Evolutionary conservation across 169 alveolate species (phyloP).

Genomic region (Cryptosporidium xiaoi): DNA sequence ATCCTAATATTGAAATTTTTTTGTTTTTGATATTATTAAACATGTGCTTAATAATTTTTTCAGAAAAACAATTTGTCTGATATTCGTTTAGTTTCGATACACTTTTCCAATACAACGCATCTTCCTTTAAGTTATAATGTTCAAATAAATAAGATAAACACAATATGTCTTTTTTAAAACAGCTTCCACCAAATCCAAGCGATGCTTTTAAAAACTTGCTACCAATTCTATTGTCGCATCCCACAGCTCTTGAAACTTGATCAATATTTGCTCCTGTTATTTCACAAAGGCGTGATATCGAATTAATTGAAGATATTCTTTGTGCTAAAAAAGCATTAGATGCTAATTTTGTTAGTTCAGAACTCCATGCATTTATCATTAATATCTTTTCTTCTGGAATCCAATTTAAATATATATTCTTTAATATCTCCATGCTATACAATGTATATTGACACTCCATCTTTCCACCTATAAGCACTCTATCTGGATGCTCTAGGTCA

Average conservation of each 20-base stretch:
- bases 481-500: slow-evolving; percentile 85
- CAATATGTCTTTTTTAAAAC: slow-evolving; percentile 89
- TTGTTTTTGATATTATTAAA: slow-evolving; percentile 81
- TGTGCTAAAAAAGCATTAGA: slow-evolving; percentile 92
- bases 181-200: slow-evolving; percentile 93
- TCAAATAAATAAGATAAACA: slow-evolving; percentile 85
- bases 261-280: slow-evolving; percentile 87
- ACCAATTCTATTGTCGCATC: slow-evolving; percentile 87
- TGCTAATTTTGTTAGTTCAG: slow-evolving; percentile 89
- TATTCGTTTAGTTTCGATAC: slow-evolving; percentile 84
- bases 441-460: slow-evolving; percentile 70
- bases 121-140: slow-evolving; percentile 81
- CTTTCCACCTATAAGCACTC: slow-evolving; percentile 87
- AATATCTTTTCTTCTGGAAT: slow-evolving; percentile 82
- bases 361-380: slow-evolving; percentile 84
- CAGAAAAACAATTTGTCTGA: slow-evolving; percentile 80
- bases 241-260: slow-evolving; percentile 77
- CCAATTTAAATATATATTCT: slow-evolving; percentile 84
- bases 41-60: slow-evolving; percentile 76
- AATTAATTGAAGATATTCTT: slow-evolving; percentile 89
- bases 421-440: slow-evolving; percentile 78
- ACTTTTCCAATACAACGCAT: slow-evolving; percentile 85
- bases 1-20: slow-evolving; percentile 87
- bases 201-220: slow-evolving; percentile 86
- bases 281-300: slow-evolving; percentile 89